Evolutionary conservation across 148 eudicot genomes (phyloP).

Genomic region (Amaranthus palmeri): DNA sequence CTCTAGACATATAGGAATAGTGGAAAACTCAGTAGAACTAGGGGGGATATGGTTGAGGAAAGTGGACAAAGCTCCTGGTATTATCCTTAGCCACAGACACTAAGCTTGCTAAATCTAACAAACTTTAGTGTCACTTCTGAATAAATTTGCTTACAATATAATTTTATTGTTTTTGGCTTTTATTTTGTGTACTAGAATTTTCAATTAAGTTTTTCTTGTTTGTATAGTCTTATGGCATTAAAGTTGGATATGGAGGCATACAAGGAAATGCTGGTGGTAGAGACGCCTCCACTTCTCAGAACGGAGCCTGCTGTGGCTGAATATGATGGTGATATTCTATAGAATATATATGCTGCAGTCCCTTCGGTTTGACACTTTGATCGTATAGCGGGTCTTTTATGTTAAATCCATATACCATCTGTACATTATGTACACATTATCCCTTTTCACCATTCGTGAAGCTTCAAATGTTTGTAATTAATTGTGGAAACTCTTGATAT

Average conservation of each 20-base stretch:
- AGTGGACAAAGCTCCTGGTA: too few relatives aligned
- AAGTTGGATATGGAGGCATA: slow-evolving; percentile 90
- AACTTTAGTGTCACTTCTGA: too few relatives aligned
- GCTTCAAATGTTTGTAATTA: slow-evolving; percentile 11
- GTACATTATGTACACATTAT: slow-evolving; percentile 4
- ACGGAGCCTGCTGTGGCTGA: slow-evolving; percentile 71
- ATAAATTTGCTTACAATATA: too few relatives aligned
- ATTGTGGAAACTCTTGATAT: background rate
- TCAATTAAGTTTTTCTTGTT: too few relatives aligned
- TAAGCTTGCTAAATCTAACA: too few relatives aligned
- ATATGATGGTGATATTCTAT: too few relatives aligned
- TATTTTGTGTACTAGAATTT: too few relatives aligned
- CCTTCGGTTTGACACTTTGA: background rate
- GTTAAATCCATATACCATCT: background rate
- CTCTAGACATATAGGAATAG: background rate
- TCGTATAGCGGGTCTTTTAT: slow-evolving; percentile 5
- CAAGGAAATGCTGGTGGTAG: slow-evolving; percentile 73
- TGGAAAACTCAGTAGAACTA: too few relatives aligned
- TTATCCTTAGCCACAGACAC: too few relatives aligned
- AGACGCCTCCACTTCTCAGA: slow-evolving; percentile 66
- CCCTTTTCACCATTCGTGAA: background rate
- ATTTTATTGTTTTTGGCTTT: too few relatives aligned
- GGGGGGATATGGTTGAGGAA: too few relatives aligned
- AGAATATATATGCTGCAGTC: background rate
- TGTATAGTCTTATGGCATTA: slow-evolving; percentile 82